Evolutionary conservation across 441 rosid species (phyloP).

Genomic region (Brassica hybrid): DNA sequence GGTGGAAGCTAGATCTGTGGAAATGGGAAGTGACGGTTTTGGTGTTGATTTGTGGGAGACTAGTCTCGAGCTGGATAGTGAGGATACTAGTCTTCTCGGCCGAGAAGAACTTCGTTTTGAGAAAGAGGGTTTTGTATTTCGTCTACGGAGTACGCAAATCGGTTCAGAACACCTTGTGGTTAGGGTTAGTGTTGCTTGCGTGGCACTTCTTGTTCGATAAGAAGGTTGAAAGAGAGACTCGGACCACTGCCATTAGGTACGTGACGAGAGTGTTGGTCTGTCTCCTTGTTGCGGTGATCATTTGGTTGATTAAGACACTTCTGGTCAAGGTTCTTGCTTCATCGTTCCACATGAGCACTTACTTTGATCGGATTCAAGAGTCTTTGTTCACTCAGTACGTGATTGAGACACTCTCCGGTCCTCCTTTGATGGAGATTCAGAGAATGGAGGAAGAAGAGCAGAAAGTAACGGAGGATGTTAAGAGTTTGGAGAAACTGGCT

Average conservation of each 20-base stretch:
- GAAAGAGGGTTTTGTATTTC: conserved; percentile 67
- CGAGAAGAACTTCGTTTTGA: conserved; percentile 56
- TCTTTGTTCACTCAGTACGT: conserved; percentile 61
- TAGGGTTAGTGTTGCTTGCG: conserved; percentile 63
- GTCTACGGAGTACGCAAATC: conserved; percentile 66
- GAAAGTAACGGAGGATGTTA: conserved; percentile 52
- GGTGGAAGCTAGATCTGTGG: conserved; percentile 60
- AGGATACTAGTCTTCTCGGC: conserved; percentile 51
- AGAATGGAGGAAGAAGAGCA: conserved; percentile 61
- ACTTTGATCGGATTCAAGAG: conserved; percentile 68
- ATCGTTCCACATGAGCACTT: conserved; percentile 71
- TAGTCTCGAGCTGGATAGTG: conserved; percentile 69
- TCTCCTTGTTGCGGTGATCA: conserved; percentile 53
- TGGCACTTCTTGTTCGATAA: conserved; percentile 63
- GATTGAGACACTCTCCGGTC: conserved; percentile 61
- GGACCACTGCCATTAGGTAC: conserved; percentile 35
- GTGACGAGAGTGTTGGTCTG: conserved; percentile 61
- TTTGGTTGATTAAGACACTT: conserved; percentile 65
- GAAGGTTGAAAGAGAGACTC: conserved; percentile 54
- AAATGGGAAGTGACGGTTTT: conserved; percentile 63
- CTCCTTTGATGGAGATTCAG: conserved; percentile 53
- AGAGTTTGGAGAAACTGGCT: conserved; percentile 60
- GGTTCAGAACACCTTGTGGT: conserved; percentile 67
- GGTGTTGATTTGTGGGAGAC: conserved; percentile 68
- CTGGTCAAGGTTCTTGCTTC: conserved; percentile 66